Evolutionary conservation across 176 grass and related monocot genomes (phyloP).

Genomic region (Urochloa ruziziensis): DNA sequence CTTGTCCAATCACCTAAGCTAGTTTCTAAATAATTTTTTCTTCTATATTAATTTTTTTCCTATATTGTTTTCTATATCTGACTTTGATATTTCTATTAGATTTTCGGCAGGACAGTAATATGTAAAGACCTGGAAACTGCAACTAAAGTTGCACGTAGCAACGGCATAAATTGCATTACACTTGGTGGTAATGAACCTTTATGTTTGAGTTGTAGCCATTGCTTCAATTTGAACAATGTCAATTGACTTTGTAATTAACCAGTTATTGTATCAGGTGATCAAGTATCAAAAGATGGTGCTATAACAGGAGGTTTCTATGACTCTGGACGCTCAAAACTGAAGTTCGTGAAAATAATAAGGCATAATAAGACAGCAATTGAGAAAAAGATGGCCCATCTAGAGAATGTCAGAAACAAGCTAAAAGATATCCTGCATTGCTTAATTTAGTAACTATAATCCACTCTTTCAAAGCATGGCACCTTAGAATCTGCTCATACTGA

Average conservation of each 20-base stretch:
- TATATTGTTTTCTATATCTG: slow-evolving; percentile 7
- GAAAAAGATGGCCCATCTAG: slow-evolving; percentile 61
- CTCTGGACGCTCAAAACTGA: slow-evolving; percentile 78
- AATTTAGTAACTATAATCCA: background rate
- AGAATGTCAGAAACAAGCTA: slow-evolving; percentile 63
- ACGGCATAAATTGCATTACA: slow-evolving; percentile 87
- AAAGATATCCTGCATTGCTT: slow-evolving; percentile 83
- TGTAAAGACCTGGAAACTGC: slow-evolving; percentile 88
- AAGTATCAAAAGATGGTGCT: slow-evolving; percentile 86
- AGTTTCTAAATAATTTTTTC: slow-evolving; percentile 11
- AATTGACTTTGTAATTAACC: slow-evolving; percentile 11
- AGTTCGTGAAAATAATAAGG: slow-evolving; percentile 74
- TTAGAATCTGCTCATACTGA: slow-evolving; percentile 43
- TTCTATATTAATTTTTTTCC: background rate
- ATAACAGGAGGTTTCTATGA: slow-evolving; percentile 97
- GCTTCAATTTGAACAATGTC: slow-evolving; percentile 27
- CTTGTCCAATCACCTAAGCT: slow-evolving; percentile 24
- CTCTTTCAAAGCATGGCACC: background rate
- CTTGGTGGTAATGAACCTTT: slow-evolving; percentile 63
- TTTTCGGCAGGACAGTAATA: slow-evolving; percentile 97
- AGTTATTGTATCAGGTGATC: slow-evolving; percentile 64
- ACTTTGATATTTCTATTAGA: slow-evolving; percentile 45
- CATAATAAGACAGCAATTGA: slow-evolving; percentile 66
- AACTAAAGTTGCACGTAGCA: slow-evolving; percentile 70
- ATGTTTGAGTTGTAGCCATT: slow-evolving; percentile 4